Percentiles rank a stretch among this genome's conserved stretches.
These are phyloP conservation scores for Diplosphaera chodatii DNA, from an alignment of 139 green algal genomes.

Conservation along the genomic window DNA sequence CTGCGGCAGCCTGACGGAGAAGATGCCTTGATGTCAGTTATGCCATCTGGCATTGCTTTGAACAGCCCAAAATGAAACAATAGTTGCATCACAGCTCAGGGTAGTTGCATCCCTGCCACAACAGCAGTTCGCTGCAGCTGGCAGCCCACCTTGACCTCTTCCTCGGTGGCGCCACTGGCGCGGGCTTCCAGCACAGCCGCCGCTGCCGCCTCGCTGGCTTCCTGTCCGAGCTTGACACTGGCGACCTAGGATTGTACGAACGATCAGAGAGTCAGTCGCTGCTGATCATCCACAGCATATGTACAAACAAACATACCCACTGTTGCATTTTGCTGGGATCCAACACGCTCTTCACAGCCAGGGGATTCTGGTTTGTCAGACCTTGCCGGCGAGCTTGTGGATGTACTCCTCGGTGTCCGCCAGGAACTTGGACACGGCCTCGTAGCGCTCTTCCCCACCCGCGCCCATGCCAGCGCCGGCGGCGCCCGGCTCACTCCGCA, in stretches of 20 bases:
- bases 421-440: slow-evolving; percentile 77
- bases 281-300: too few species aligned
- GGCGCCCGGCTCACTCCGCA: slow-evolving; percentile 35
- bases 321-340: too few species aligned
- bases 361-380: too few species aligned
- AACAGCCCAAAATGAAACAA: too few species aligned
- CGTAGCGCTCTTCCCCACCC: slow-evolving; percentile 33
- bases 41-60: too few species aligned
- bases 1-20: slow-evolving; percentile 33
- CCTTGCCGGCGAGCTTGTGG: slow-evolving; percentile 76
- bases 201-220: slow-evolving; percentile 45
- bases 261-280: too few species aligned
- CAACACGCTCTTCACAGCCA: too few species aligned
- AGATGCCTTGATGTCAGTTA: too few species aligned
- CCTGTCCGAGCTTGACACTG: slow-evolving; percentile 58
- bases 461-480: slow-evolving; percentile 5
- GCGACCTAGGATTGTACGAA: slow-evolving; percentile 30
- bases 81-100: too few species aligned
- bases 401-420: slow-evolving; percentile 93
- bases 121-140: too few species aligned
- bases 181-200: slow-evolving; percentile 46
- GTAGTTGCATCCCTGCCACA: too few species aligned
- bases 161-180: slow-evolving; percentile 52
- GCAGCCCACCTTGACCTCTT: slow-evolving; percentile 76
- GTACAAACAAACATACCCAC: too few species aligned